Percentiles rank a stretch among this genome's conserved stretches.
phyloP scores from a whole-genome alignment of 163 green algal genomes.

The Prototheca wickerhamii region DNA sequence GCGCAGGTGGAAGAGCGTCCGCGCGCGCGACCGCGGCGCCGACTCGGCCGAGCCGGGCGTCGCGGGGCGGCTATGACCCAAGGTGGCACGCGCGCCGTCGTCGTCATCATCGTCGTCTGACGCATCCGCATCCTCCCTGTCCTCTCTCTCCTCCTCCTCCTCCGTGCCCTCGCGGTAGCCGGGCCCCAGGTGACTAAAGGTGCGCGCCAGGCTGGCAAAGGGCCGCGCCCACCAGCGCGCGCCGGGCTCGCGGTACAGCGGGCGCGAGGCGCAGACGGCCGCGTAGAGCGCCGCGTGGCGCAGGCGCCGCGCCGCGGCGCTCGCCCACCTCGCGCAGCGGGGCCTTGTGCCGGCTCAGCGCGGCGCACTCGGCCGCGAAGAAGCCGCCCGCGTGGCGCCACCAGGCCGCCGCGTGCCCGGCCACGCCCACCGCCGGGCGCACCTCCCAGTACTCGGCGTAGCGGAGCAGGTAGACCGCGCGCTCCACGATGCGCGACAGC shows the following conservation, averaged over 20 bases:
- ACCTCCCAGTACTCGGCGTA: constrained; percentile 32
- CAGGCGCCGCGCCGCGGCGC: constrained; percentile 18
- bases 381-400: constrained; percentile 41
- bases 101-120: too few species aligned
- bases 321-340: constrained; percentile 13
- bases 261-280: not conserved
- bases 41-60: too few species aligned
- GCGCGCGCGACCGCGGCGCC: too few species aligned
- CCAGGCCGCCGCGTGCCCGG: constrained; percentile 26
- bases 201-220: too few species aligned
- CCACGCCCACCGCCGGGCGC: constrained; percentile 26
- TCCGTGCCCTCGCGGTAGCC: too few species aligned
- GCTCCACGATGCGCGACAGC: constrained; percentile 25
- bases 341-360: constrained; percentile 16
- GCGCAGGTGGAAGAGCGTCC: too few species aligned
- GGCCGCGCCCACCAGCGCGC: constrained; percentile 26
- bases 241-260: constrained; percentile 23
- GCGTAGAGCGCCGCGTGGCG: constrained; percentile 39
- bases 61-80: too few species aligned
- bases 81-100: too few species aligned
- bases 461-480: constrained; percentile 26
- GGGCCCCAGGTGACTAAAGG: too few species aligned
- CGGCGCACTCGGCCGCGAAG: constrained; percentile 7
- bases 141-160: too few species aligned
- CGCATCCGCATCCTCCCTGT: too few species aligned